Conservation (phyloP, 345 rosid genomes). For the Barbarea vulgaris region DNA sequence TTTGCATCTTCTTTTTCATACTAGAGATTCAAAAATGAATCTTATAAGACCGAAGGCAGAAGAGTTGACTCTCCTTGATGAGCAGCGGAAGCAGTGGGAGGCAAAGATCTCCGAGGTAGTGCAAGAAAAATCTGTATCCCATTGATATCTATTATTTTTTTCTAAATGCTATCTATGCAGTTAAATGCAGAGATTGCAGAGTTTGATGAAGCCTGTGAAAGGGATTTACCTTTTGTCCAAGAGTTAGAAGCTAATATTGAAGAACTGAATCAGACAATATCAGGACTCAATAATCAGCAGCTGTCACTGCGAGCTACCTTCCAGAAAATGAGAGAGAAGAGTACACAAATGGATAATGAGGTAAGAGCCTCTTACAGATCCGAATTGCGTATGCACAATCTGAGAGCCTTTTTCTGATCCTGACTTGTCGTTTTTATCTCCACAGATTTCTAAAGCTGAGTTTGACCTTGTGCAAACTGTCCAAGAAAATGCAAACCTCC, state of each 20-base stretch:
- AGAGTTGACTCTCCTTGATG: conserved; percentile 68
- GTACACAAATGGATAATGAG: conserved; percentile 62
- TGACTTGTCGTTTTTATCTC: conserved; percentile 22
- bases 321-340: conserved; percentile 65
- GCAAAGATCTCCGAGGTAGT: conserved; percentile 69
- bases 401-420: conserved; percentile 4
- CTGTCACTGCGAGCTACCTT: conserved; percentile 58
- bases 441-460: conserved; percentile 80
- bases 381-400: not conserved
- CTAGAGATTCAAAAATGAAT: conserved; percentile 74
- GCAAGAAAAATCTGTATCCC: not conserved
- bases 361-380: conserved; percentile 36
- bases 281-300: conserved; percentile 76
- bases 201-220: conserved; percentile 64
- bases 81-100: conserved; percentile 66
- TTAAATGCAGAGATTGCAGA: conserved; percentile 73
- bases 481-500: conserved; percentile 79
- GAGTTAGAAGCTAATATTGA: conserved; percentile 63
- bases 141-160: conserved; percentile 22
- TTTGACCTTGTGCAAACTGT: conserved; percentile 77
- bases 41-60: conserved; percentile 53
- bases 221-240: conserved; percentile 71
- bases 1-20: conserved; percentile 13
- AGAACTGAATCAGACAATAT: conserved; percentile 64
- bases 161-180: conserved; percentile 47